phyloP scores from a whole-genome alignment of 345 rosid species.

The Streptanthus diversifolius region DNA sequence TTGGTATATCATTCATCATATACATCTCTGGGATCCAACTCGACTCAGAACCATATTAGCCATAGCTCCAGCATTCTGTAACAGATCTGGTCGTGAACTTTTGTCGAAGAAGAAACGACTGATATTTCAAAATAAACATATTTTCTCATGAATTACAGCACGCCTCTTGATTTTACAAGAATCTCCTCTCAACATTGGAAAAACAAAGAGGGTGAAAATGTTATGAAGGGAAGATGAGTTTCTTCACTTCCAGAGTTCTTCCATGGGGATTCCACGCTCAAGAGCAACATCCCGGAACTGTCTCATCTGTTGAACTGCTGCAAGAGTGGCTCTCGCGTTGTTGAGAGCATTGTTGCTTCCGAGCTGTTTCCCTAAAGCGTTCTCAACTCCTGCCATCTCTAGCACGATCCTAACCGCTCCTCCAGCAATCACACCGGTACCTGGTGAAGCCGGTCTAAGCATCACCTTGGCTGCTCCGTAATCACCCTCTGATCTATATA shows the following conservation, averaged over 20 bases:
- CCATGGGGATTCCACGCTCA: conserved; percentile 92
- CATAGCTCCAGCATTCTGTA: neutral
- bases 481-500: conserved; percentile 70
- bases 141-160: conserved; percentile 18
- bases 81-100: neutral
- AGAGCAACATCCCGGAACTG: conserved; percentile 76
- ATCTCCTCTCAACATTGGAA: neutral
- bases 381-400: conserved; percentile 92
- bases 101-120: neutral
- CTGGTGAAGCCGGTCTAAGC: conserved; percentile 93
- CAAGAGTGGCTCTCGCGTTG: conserved; percentile 88
- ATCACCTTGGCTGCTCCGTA: conserved; percentile 90
- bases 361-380: conserved; percentile 76
- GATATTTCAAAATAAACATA: neutral
- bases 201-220: conserved; percentile 1
- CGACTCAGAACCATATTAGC: neutral
- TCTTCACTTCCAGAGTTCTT: conserved; percentile 75
- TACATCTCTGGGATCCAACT: too few species aligned
- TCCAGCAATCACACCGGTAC: conserved; percentile 92
- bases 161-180: conserved; percentile 25
- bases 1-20: neutral
- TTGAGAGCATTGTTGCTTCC: conserved; percentile 81
- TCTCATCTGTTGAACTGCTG: conserved; percentile 76
- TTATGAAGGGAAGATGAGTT: neutral
- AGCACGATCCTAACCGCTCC: conserved; percentile 88